phyloP scores from a whole-genome alignment of 495 filamentous ascomycete genomes.

The Podospora sp. region DNA sequence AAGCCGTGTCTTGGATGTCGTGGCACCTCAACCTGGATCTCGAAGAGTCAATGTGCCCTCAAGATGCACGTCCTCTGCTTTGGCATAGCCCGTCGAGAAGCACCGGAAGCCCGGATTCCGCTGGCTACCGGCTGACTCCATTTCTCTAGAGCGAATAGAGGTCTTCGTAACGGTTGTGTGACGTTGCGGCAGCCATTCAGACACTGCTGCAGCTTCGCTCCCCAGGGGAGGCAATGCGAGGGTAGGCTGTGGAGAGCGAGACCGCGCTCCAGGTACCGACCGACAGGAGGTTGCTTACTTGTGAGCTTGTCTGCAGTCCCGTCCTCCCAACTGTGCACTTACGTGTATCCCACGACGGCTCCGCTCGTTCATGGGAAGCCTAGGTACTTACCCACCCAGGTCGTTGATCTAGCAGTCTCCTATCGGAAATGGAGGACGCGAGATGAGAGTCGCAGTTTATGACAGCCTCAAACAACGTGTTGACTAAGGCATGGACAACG shows the following conservation, averaged over 20 bases:
- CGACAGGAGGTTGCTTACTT: neutral
- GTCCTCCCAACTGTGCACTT: too few species aligned
- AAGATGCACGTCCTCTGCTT: neutral
- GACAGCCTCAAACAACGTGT: too few species aligned
- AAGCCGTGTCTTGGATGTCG: neutral
- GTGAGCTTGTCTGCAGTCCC: neutral
- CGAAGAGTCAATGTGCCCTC: too few species aligned
- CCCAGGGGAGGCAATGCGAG: neutral
- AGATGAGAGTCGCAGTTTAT: neutral
- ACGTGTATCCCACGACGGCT: too few species aligned
- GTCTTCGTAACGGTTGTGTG: neutral
- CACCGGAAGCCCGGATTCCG: neutral
- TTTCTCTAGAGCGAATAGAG: neutral
- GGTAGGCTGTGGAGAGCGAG: neutral
- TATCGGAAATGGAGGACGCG: too few species aligned
- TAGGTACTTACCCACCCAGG: too few species aligned
- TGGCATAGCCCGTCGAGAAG: neutral
- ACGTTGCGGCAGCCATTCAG: neutral
- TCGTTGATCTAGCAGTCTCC: too few species aligned
- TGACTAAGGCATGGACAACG: too few species aligned
- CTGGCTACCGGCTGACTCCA: neutral
- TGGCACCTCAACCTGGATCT: neutral
- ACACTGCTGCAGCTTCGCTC: neutral
- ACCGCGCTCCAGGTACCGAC: too few species aligned
- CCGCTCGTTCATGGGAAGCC: too few species aligned